Base-by-base conservation (phyloP, 768 basidiomycete species). In the Lentinula edodes region DNA sequence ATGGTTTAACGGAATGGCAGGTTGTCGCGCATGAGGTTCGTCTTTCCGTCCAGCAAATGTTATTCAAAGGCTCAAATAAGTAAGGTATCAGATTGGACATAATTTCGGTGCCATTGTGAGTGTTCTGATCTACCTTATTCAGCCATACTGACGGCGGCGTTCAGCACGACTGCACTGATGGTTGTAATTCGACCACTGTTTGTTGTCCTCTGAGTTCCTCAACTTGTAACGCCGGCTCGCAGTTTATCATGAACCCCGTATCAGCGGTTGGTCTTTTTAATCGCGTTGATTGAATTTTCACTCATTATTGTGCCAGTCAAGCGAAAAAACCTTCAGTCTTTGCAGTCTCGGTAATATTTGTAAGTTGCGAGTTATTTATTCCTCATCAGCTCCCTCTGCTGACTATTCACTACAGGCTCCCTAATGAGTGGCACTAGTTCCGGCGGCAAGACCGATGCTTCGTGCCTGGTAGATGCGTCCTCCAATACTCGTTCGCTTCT, bases 71-170 rank as follows among this genome's bases (percentile, higher is more conserved):
- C 46, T 8, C 46, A n/a, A 43, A 10, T 23, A 20, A 20, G 20
- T 23, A 32, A 6, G 38, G 6, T 1, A 28, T 18, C 55, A 56
- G 71, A 90, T 86, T 61, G 90, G 90, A 15, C 89, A 91, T 72
- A 95, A 93, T 68, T 93, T 95, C 73, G 92, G 93, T 52, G 91
- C 91, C 16, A 93, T 93, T 64, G 88, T 90, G 67, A 74, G 88
- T 82, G 5, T 39, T 61, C 12, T 52, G 41, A 9, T 39, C 57
- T 35, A 52, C 46, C 43, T 23, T 18, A 8, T 60, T 39, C 6
- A 39, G 38, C 52, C 23, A 45, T 55, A 58, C 60, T 66, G n/a
- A 65, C 66, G 52, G 51, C 62, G 13, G 54, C 32, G 61, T 67
- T 67, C 65, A 87, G 86, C 85, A 86, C 65, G 84, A 86, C 83